Base-by-base conservation (phyloP, 2,329 filamentous ascomycete genomes). In the Aureobasidium subglaciale region DNA sequence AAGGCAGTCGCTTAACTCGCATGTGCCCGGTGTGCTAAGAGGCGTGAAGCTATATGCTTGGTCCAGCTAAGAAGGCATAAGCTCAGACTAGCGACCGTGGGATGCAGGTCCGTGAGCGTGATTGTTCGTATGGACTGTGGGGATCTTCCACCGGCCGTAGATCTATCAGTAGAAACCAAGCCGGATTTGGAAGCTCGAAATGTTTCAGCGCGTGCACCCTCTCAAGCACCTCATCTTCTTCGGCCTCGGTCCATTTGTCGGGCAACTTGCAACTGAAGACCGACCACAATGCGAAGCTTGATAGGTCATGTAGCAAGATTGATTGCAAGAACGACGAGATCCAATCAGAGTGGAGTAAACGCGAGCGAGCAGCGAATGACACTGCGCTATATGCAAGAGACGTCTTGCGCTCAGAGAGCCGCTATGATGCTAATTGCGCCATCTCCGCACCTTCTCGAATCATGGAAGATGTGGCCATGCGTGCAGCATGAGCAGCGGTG, bases 181-280 rank as follows among this genome's bases (percentile, higher is more conserved):
- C 48, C 48, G 11, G 11, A 52, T 52, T n/a, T 9, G 48, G 48
- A 30, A 52, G 48, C 16, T 40, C 3, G n/a, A 20, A 52, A 8
- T 29, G 48, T 52, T 52, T 52, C 34, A 52, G 48, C 48, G 34
- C 48, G 35, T 20, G 48, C 22, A 27, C n/a, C 7, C 45, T 40
- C 13, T 37, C 13, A 8, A 38, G 15, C 25, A 40, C 48, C 32
- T 24, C 48, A 22, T 20, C 10, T 18, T 18, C 6, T 13, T 20
- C 5, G 48, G 8, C 48, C 48, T 52, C 48, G 48, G 48, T 41
- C 40, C 40, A 16, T 52, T 52, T 52, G 24, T 52, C 48, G 35
- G 48, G 9, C 18, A 13, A 24, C 16, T 52, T 32, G 34, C 35
- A 8, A 38, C 1, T 25, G 9, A 7, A 6, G 22, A n/a, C 8